phyloP scores from a whole-genome alignment of 345 rosid genomes.

The Citropsis articulata region DNA sequence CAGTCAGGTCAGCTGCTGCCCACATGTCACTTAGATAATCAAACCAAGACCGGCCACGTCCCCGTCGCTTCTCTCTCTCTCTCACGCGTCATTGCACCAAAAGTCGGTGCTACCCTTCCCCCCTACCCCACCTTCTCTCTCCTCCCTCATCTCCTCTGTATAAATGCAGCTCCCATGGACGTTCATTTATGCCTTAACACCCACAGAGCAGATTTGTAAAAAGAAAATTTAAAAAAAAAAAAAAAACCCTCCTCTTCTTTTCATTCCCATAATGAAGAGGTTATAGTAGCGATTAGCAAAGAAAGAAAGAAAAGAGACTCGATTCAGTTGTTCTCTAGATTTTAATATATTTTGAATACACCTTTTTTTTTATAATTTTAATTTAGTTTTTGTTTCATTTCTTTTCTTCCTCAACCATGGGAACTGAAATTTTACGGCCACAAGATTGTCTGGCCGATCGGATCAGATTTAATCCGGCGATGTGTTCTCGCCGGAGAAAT shows the following conservation, averaged over 20 bases:
- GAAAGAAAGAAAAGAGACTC: slow-evolving; percentile 6
- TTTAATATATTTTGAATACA: neutral
- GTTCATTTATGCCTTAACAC: rapidly evolving
- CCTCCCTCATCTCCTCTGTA: neutral
- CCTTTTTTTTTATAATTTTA: neutral
- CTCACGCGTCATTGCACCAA: slow-evolving; percentile 2
- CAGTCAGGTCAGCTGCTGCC: neutral
- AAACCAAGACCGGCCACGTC: neutral
- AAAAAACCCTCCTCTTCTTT: neutral
- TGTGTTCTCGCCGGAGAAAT: slow-evolving; percentile 47
- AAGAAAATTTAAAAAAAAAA: too few relatives aligned
- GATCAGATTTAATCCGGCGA: slow-evolving; percentile 43
- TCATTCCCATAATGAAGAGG: neutral
- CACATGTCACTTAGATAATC: too few relatives aligned
- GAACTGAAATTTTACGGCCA: slow-evolving; percentile 75
- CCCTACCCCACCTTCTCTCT: neutral
- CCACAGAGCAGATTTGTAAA: neutral
- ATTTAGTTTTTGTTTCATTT: neutral
- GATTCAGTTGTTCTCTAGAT: neutral
- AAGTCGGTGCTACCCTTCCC: slow-evolving; percentile 2
- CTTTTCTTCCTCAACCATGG: slow-evolving; percentile 44
- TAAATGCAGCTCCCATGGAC: rapidly evolving
- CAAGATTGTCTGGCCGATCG: slow-evolving; percentile 56
- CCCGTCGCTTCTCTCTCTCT: neutral
- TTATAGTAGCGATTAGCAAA: neutral